These are phyloP conservation scores for Amaranthus hypochondriacus DNA, from an alignment of 148 eudicot species.

Conservation along the genomic window DNA sequence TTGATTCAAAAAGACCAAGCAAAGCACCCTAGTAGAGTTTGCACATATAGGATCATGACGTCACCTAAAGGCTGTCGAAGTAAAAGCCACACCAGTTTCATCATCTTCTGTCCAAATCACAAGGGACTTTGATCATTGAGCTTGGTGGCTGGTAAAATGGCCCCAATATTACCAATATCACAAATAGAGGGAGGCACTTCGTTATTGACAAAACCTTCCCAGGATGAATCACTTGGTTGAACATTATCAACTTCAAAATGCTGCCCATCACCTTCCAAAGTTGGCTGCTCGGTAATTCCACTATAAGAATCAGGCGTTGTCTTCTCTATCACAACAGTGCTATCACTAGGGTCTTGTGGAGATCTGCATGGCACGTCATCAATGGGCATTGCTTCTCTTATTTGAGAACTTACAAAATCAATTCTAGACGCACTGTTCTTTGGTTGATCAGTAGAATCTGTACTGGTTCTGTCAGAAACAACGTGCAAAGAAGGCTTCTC, in stretches of 20 bases:
- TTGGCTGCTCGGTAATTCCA: constrained; percentile 2
- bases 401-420: not conserved
- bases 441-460: constrained; percentile 12
- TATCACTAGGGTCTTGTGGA: not conserved
- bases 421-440: not conserved
- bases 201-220: constrained; percentile 5
- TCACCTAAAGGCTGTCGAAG: not conserved
- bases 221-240: not conserved
- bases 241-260: not conserved
- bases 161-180: not conserved
- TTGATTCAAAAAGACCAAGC: not conserved
- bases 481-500: not conserved
- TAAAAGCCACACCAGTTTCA: not conserved
- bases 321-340: not conserved
- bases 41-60: not conserved
- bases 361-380: constrained; percentile 5
- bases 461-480: not conserved
- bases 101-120: constrained; percentile 13
- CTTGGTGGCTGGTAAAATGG: constrained; percentile 11
- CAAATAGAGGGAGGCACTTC: not conserved
- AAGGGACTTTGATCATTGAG: constrained; percentile 4
- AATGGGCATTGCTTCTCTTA: not conserved
- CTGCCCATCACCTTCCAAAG: constrained; percentile 8
- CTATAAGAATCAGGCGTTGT: constrained; percentile 7
- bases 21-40: not conserved